These are phyloP conservation scores for Silene uniflora DNA, from an alignment of 148 eudicot species.

Conservation along the genomic window DNA sequence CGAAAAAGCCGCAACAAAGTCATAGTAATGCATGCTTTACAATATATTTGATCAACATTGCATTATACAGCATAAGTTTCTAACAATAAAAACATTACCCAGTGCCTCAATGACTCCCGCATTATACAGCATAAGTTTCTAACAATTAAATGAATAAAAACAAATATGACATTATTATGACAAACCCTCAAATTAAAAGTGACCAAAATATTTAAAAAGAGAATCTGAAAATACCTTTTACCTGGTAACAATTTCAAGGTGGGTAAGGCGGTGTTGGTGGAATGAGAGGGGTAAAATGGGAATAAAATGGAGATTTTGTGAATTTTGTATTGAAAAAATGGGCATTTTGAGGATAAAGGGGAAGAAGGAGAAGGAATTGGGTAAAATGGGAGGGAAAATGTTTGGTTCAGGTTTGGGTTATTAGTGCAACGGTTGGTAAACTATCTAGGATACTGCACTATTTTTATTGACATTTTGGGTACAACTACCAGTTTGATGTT, in stretches of 20 bases:
- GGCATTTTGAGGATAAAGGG: conserved; percentile 4
- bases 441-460: background rate
- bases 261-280: background rate
- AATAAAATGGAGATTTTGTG: background rate
- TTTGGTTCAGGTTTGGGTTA: conserved; percentile 6
- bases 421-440: background rate
- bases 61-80: background rate
- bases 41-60: background rate
- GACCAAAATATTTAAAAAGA: background rate
- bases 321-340: conserved; percentile 2
- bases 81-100: no score
- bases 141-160: background rate
- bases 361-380: background rate
- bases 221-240: background rate
- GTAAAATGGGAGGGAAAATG: background rate
- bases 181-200: background rate
- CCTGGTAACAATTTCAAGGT: background rate
- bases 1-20: background rate
- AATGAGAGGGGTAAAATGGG: background rate
- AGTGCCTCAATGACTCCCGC: no score
- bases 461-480: no score
- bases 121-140: no score
- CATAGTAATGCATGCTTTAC: background rate
- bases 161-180: no score
- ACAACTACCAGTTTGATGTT: no score